A percentile compares a stretch with the other conserved stretches of the same genome.
phyloP scores from a whole-genome alignment of 2,329 filamentous ascomycete species.

The Gaeumannomyces sp. region DNA sequence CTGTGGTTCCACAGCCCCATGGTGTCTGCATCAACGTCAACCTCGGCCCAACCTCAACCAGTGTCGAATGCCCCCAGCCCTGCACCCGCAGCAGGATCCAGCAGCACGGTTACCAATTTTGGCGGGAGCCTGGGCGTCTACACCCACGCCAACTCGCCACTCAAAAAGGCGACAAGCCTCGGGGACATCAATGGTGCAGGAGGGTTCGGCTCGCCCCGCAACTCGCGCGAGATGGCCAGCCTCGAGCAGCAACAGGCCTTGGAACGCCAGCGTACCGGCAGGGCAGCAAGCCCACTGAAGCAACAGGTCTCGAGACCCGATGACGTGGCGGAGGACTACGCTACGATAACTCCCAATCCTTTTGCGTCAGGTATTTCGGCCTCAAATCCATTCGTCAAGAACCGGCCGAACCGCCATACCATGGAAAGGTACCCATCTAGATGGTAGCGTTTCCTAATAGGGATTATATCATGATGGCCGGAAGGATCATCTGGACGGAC shows the following conservation, averaged over 20 bases:
- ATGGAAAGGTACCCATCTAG: constrained; percentile 37
- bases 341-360: constrained; percentile 6
- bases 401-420: constrained; percentile 28
- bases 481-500: background rate
- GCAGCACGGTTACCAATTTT: constrained; percentile 25
- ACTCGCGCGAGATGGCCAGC: constrained; percentile 56
- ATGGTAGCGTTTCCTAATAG: constrained; percentile 8
- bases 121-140: constrained; percentile 78
- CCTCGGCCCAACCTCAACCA: constrained; percentile 19
- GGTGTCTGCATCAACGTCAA: constrained; percentile 9
- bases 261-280: constrained; percentile 22
- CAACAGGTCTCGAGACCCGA: constrained; percentile 20
- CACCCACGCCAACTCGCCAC: constrained; percentile 72
- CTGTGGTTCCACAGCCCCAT: constrained; percentile 6
- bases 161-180: constrained; percentile 69
- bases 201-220: constrained; percentile 43
- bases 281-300: constrained; percentile 36
- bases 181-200: constrained; percentile 43
- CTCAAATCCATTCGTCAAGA: constrained; percentile 32
- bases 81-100: constrained; percentile 17
- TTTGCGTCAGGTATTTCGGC: constrained; percentile 10
- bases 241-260: constrained; percentile 41
- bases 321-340: constrained; percentile 4
- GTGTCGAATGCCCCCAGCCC: constrained; percentile 10
- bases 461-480: background rate